Evolutionary conservation across 768 basidiomycete species (phyloP), one percentile per base, ranked within the genome.

Genomic region (Pleurotus giganteus): DNA sequence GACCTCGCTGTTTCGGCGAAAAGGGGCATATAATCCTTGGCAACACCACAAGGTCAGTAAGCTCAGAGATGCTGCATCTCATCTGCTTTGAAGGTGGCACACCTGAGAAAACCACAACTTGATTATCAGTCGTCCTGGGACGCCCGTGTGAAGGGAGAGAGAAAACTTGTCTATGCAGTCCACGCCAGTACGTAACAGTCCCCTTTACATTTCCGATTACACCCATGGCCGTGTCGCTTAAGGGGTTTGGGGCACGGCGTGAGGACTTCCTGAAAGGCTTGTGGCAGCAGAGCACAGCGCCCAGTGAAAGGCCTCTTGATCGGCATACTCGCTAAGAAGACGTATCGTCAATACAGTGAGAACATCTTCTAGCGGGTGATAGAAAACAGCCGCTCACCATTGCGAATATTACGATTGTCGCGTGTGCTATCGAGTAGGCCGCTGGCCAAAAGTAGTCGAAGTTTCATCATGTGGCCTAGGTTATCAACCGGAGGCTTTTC

Each of bases 261-360:
- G 49, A 19, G 49, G 31, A 34, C 34, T 51, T 51, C 34, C 49
- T 36, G 31, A 24, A 8, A 7, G 4, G 27, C 29, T n/a, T 49
- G 26, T 21, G 29, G 34, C 34, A 36, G 34, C 2, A 19, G 19
- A 24, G 17, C 37, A 28, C 49, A 51, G 49, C 49, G 49, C 49
- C 49, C 49, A 37, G 34, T 51, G n/a, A 13, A 51, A 34, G 49
- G 34, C 37, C 34, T 51, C 8, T 37, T 51, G 49, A 51, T 51
- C 49, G 49, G 49, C 49, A 24, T 51, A 51, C 49, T 51, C 49
- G 49, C 49, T 28, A 45, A 28, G 44, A 45, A 28, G 44, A 11
- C 26, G 26, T 23, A 37, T 36, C 19, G 15, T 24, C 19, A 24
- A 24, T 17, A 21, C 29, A 36, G 21, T 37, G 34, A 51, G 49